phyloP scores from a whole-genome alignment of 1,284 basidiomycete genomes.

The Sporisorium reilianum region DNA sequence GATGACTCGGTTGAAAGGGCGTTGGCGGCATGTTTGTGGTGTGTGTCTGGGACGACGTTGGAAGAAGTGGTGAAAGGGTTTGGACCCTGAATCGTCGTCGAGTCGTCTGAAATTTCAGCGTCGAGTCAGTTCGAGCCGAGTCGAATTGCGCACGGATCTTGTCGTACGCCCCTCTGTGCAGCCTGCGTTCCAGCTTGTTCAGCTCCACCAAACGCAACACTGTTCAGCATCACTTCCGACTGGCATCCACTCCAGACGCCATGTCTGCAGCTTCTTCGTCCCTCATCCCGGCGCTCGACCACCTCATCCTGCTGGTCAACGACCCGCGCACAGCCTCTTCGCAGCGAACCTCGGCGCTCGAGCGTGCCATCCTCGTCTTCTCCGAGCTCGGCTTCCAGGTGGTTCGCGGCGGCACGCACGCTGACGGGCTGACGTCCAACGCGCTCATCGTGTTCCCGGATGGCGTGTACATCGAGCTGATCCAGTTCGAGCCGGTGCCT shows the following conservation, averaged over 20 bases:
- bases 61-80: conserved; percentile 5
- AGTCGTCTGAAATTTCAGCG: neutral
- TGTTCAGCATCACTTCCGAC: too few relatives aligned
- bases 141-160: conserved; percentile 12
- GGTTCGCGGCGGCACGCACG: conserved; percentile 48
- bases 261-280: conserved; percentile 16
- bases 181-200: neutral
- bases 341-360: conserved; percentile 24
- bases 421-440: conserved; percentile 53
- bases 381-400: conserved; percentile 54
- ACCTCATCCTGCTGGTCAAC: conserved; percentile 52
- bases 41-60: neutral
- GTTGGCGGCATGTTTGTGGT: conserved; percentile 42
- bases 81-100: conserved; percentile 13
- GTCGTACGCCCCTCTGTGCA: neutral
- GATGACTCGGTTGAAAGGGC: conserved; percentile 42
- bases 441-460: conserved; percentile 55
- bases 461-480: conserved; percentile 58
- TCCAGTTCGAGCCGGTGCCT: conserved; percentile 44
- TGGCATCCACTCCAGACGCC: neutral
- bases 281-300: conserved; percentile 50
- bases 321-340: conserved; percentile 26
- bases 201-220: neutral
- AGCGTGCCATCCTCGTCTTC: conserved; percentile 40
- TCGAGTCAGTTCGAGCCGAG: conserved; percentile 2